A percentile compares a stretch with the other conserved stretches of the same genome.
Conservation (phyloP, 2,329 filamentous ascomycete species). For the Samsoniella hepiali region DNA sequence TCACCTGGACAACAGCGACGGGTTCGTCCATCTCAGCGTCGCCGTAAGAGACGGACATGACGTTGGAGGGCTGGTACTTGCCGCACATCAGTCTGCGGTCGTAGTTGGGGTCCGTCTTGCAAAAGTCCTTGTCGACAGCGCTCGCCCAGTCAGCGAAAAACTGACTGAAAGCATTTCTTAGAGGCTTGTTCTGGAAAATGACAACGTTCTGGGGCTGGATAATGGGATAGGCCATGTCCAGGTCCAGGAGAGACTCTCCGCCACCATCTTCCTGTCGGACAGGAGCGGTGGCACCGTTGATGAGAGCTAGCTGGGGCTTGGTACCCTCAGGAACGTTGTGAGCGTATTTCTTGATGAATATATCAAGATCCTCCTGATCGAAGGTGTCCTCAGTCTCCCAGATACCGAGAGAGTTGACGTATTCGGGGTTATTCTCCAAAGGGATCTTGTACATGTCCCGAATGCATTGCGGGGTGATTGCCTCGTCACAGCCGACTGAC, state of each 20-base stretch:
- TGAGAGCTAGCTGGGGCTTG: conserved; percentile 18
- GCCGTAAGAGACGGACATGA: conserved; percentile 46
- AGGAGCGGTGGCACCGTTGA: conserved; percentile 21
- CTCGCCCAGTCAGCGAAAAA: conserved; percentile 46
- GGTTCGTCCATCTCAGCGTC: conserved; percentile 36
- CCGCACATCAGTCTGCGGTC: conserved; percentile 40
- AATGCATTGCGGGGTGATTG: conserved; percentile 56
- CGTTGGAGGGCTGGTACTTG: conserved; percentile 24
- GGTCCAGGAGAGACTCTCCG: conserved; percentile 46
- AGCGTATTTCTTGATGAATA: conserved; percentile 45
- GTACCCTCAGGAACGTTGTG: conserved; percentile 18
- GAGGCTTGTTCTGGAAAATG: conserved; percentile 30
- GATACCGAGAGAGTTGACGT: conserved; percentile 46
- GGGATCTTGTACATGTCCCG: conserved; percentile 46
- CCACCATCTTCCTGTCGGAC: conserved; percentile 25
- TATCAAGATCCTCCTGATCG: conserved; percentile 44
- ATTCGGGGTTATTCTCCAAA: conserved; percentile 28
- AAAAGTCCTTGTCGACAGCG: conserved; percentile 52
- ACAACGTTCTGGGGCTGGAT: conserved; percentile 49
- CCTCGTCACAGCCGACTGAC: conserved; percentile 42
- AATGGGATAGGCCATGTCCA: conserved; percentile 46
- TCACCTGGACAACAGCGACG: conserved; percentile 38
- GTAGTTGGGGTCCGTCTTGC: conserved; percentile 42
- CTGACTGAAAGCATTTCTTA: conserved; percentile 29
- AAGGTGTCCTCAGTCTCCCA: conserved; percentile 54